Evolutionary conservation across 352 stramenopile genomes (phyloP).

Genomic region (Blastocystis hominis): DNA sequence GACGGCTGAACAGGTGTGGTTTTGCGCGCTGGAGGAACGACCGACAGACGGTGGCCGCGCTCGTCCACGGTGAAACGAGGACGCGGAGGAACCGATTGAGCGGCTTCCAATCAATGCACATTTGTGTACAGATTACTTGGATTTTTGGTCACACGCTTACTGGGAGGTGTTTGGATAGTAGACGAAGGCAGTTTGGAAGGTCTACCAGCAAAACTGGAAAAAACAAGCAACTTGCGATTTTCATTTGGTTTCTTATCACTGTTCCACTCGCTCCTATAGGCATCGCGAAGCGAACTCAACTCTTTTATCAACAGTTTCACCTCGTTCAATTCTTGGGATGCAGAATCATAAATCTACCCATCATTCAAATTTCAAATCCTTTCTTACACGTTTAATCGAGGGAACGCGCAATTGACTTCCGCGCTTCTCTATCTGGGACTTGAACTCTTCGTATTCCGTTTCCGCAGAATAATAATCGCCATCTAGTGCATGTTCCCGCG

Average conservation of each 20-base stretch:
- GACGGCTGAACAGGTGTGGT: not conserved
- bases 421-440: not conserved
- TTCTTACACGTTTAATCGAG: not conserved
- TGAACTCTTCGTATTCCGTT: not conserved
- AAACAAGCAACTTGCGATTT: not conserved
- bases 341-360: conserved; percentile 11
- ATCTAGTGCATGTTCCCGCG: not conserved
- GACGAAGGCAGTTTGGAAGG: not conserved
- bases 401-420: not conserved
- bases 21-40: not conserved
- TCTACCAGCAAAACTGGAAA: not conserved
- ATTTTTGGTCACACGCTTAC: not conserved
- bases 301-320: not conserved
- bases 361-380: not conserved
- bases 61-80: conserved; percentile 25
- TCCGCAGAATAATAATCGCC: not conserved
- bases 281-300: not conserved
- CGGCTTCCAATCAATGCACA: not conserved
- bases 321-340: not conserved
- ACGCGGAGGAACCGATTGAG: not conserved
- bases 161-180: not conserved
- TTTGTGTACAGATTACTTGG: too few relatives aligned
- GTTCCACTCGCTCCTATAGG: not conserved
- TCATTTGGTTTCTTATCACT: not conserved
- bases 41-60: not conserved